Conservation (phyloP, 495 filamentous ascomycete genomes). For the Aspergillus cristatus region DNA sequence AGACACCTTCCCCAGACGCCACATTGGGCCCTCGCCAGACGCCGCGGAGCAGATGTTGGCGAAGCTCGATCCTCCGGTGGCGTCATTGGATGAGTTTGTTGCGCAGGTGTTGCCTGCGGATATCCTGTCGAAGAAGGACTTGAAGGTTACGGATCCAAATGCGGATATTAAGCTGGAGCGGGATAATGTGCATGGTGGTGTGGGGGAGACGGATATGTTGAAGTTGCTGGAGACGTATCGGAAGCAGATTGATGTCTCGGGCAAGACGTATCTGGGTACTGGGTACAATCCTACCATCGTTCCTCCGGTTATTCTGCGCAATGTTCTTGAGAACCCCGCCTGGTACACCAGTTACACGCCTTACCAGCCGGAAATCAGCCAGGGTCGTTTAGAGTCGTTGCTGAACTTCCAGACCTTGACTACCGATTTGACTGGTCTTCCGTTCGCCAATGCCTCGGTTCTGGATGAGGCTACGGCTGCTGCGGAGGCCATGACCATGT, state of each 20-base stretch:
- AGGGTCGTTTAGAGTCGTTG: conserved; percentile 85
- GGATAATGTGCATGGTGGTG: conserved; percentile 42
- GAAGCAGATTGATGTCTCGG: conserved; percentile 49
- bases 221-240: conserved; percentile 55
- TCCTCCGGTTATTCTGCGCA: conserved; percentile 89
- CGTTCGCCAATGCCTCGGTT: conserved; percentile 89
- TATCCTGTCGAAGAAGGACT: conserved; percentile 62
- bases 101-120: conserved; percentile 74
- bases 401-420: conserved; percentile 97
- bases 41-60: conserved; percentile 74
- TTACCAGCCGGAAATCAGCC: conserved; percentile 97
- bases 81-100: conserved; percentile 78
- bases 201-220: conserved; percentile 61
- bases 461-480: conserved; percentile 92
- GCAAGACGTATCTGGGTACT: conserved; percentile 63
- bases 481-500: conserved; percentile 96
- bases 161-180: conserved; percentile 31
- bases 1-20: conserved; percentile 72
- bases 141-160: conserved; percentile 32
- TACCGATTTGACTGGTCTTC: conserved; percentile 77
- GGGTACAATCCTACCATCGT: conserved; percentile 84
- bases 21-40: conserved; percentile 79
- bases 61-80: conserved; percentile 63
- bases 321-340: conserved; percentile 85
- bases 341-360: conserved; percentile 99